Percentiles rank a stretch among this genome's conserved stretches.
Evolutionary conservation across 2,329 filamentous ascomycete genomes (phyloP).

Genomic region (Aspergillus sp.): DNA sequence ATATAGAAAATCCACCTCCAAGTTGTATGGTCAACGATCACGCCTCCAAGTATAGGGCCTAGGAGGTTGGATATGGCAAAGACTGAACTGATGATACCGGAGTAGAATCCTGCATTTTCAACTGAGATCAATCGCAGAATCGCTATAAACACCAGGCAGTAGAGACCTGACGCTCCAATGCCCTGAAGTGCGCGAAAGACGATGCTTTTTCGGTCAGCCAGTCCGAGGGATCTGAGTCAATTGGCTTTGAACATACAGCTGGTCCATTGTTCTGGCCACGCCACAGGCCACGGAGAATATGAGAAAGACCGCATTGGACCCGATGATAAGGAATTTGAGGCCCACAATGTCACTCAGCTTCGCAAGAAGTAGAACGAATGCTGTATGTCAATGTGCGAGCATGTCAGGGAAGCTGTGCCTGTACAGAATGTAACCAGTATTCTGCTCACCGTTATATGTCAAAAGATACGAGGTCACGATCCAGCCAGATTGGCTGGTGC

Average conservation of each 20-base stretch:
- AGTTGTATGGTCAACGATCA: not conserved
- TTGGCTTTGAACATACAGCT: not conserved
- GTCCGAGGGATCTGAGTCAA: not conserved
- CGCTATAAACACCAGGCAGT: not conserved
- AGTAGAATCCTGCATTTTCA: not conserved
- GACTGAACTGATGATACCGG: not conserved
- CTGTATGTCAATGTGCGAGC: not conserved
- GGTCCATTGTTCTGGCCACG: not conserved
- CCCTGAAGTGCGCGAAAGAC: not conserved
- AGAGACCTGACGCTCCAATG: not conserved
- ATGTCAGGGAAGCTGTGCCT: not conserved
- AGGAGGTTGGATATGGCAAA: not conserved
- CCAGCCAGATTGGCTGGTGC: not conserved
- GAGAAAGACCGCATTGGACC: not conserved
- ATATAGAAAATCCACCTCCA: not conserved
- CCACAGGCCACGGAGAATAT: not conserved
- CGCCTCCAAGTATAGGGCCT: not conserved
- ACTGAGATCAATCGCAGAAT: not conserved
- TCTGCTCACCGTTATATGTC: not conserved
- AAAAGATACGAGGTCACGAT: not conserved
- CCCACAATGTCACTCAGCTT: not conserved
- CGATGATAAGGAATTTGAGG: not conserved
- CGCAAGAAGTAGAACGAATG: not conserved
- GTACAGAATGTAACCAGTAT: not conserved
- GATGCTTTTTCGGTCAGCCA: not conserved